Percentiles rank a stretch among this genome's conserved stretches.
Evolutionary conservation across 2,329 filamentous ascomycete species (phyloP).

Genomic region (Aureobasidium sp.): DNA sequence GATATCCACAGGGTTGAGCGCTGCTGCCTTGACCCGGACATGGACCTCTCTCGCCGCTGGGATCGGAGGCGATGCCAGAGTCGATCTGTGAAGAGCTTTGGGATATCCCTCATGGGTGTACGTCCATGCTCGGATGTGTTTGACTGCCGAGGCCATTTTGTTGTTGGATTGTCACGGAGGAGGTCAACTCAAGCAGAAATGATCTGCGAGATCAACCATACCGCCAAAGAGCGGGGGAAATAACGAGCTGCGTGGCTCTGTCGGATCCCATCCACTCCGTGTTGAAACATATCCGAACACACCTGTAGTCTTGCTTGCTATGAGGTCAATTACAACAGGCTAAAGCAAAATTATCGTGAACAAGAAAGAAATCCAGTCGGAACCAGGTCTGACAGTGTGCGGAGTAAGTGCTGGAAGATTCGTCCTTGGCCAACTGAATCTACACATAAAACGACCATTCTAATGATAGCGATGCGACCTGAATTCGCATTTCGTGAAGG

Average conservation of each 20-base stretch:
- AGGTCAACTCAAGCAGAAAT: background rate
- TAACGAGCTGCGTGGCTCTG: too few relatives aligned
- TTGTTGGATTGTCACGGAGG: background rate
- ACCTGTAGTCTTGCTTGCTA: too few relatives aligned
- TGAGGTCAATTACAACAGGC: too few relatives aligned
- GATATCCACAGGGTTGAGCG: slow-evolving; percentile 29
- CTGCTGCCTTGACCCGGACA: slow-evolving; percentile 24
- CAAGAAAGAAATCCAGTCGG: too few relatives aligned
- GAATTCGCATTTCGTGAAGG: background rate
- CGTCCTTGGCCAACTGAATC: too few relatives aligned
- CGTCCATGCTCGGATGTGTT: slow-evolving; percentile 22
- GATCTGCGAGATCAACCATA: background rate
- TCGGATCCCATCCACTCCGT: too few relatives aligned
- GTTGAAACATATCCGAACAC: too few relatives aligned
- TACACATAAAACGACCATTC: too few relatives aligned
- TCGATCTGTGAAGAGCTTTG: slow-evolving; percentile 19
- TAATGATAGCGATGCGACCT: background rate
- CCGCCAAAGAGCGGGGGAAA: too few relatives aligned
- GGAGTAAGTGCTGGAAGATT: too few relatives aligned
- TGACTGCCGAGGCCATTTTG: slow-evolving; percentile 10
- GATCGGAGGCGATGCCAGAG: slow-evolving; percentile 18
- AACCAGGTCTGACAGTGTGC: too few relatives aligned
- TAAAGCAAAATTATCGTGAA: too few relatives aligned
- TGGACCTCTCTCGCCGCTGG: slow-evolving; percentile 19
- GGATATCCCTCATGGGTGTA: slow-evolving; percentile 26